These are phyloP conservation scores for Chenopodium formosanum DNA, from an alignment of 148 eudicot genomes.

Conservation along the genomic window DNA sequence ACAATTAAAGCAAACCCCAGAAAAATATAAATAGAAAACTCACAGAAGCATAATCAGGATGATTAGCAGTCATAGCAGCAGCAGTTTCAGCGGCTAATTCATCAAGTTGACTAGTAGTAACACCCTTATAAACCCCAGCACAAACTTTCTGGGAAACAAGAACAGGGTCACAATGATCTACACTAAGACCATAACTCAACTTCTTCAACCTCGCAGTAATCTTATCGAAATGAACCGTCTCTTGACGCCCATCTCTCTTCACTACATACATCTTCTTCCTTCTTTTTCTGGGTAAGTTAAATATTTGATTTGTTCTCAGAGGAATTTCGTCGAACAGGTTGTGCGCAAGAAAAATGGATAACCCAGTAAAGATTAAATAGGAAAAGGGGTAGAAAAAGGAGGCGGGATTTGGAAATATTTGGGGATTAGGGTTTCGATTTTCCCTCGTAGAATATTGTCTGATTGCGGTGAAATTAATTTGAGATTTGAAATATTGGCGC, in stretches of 20 bases:
- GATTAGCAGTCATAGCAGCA: conserved; percentile 78
- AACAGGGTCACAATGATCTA: conserved; percentile 80
- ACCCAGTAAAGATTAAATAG: neutral
- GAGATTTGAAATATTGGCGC: conserved; percentile 28
- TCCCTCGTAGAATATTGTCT: conserved; percentile 12
- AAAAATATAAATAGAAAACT: conserved; percentile 1
- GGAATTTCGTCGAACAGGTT: conserved; percentile 35
- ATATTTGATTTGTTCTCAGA: neutral
- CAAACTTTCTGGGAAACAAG: conserved; percentile 85
- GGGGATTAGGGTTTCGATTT: conserved; percentile 34
- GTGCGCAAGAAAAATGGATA: conserved; percentile 1
- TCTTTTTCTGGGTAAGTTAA: neutral
- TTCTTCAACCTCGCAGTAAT: conserved; percentile 87
- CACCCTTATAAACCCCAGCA: conserved; percentile 85
- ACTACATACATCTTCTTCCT: conserved; percentile 67
- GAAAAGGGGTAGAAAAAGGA: neutral
- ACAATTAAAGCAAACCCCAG: neutral
- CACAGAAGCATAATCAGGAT: conserved; percentile 87
- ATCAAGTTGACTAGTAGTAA: conserved; percentile 84
- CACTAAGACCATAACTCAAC: conserved; percentile 76
- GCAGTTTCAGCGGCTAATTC: conserved; percentile 93
- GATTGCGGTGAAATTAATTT: conserved; percentile 11
- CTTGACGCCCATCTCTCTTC: conserved; percentile 88
- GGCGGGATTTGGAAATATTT: conserved; percentile 13
- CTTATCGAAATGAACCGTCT: conserved; percentile 78